phyloP scores from a whole-genome alignment of 2,329 filamentous ascomycete species.

The Teratosphaeria zuluensis region DNA sequence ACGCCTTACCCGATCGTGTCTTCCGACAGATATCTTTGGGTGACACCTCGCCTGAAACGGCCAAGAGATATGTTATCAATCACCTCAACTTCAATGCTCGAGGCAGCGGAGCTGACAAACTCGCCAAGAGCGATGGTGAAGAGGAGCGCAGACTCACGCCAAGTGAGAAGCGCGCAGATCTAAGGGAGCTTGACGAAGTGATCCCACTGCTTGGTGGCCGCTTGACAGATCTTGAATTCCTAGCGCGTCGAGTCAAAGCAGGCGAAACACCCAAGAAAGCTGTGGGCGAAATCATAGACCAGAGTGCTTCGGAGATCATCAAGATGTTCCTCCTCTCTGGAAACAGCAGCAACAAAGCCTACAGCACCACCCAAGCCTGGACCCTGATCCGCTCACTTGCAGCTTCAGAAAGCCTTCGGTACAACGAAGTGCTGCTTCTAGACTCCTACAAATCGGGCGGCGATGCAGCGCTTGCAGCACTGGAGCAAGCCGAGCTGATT shows the following conservation, averaged over 20 bases:
- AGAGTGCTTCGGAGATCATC: constrained; percentile 79
- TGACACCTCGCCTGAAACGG: constrained; percentile 73
- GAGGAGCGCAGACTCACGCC: constrained; percentile 35
- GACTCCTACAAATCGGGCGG: constrained; percentile 64
- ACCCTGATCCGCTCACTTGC: constrained; percentile 72
- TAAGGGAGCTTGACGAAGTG: constrained; percentile 67
- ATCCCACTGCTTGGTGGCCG: constrained; percentile 79
- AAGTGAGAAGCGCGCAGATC: constrained; percentile 43
- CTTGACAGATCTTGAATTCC: constrained; percentile 88
- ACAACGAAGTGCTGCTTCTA: constrained; percentile 75
- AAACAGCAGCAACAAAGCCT: constrained; percentile 50
- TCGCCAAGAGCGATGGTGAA: constrained; percentile 29
- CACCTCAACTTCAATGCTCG: constrained; percentile 40
- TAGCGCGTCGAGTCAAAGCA: constrained; percentile 78
- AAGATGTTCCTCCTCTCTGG: constrained; percentile 76
- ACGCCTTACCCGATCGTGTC: constrained; percentile 80
- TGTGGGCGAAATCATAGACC: constrained; percentile 78
- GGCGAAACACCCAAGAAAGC: constrained; percentile 76
- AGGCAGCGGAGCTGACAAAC: constrained; percentile 21
- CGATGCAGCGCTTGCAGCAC: constrained; percentile 65
- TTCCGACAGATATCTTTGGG: constrained; percentile 79
- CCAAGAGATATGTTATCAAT: constrained; percentile 80
- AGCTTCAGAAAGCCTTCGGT: constrained; percentile 45
- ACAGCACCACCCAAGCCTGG: constrained; percentile 85
- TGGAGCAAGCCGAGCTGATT: constrained; percentile 81